Conservation (phyloP, 1,284 basidiomycete species). For the Rhodotorula sp. region DNA sequence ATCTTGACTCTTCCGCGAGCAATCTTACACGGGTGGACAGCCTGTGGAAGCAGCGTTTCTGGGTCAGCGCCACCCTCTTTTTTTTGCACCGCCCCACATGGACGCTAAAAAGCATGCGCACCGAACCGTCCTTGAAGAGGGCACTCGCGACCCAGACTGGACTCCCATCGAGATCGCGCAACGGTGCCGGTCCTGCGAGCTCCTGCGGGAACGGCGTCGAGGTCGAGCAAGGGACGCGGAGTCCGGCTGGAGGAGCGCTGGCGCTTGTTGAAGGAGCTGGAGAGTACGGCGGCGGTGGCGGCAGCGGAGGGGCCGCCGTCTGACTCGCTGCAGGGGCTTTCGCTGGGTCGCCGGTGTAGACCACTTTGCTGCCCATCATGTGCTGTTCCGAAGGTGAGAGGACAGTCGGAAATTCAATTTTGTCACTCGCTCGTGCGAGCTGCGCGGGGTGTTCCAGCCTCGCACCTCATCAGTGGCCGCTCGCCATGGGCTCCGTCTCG, state of each 20-base stretch:
- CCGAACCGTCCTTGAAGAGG: slow-evolving; percentile 9
- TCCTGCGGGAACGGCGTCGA: not conserved
- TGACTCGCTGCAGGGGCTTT: not conserved
- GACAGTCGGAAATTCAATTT: not conserved
- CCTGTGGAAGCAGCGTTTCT: not conserved
- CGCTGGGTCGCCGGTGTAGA: not conserved
- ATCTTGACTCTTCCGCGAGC: slow-evolving; percentile 17
- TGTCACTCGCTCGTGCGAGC: not conserved
- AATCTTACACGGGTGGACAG: slow-evolving; percentile 31
- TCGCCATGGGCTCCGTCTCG: too few species aligned
- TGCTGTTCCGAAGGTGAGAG: not conserved
- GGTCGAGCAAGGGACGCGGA: slow-evolving; percentile 18
- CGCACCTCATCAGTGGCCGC: too few species aligned
- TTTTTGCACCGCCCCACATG: not conserved
- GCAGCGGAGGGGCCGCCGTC: not conserved
- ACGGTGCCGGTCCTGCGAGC: slow-evolving; percentile 14
- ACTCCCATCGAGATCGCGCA: slow-evolving; percentile 19
- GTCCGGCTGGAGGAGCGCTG: slow-evolving; percentile 7
- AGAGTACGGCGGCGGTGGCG: slow-evolving; percentile 1
- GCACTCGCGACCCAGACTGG: slow-evolving; percentile 27
- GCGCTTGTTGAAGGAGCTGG: not conserved
- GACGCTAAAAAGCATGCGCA: not conserved
- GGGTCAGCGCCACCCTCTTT: too few species aligned
- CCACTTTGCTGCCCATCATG: not conserved
- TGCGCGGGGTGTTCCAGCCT: not conserved